phyloP scores from a whole-genome alignment of 2,329 filamentous ascomycete species.

The Monascus ruber region DNA sequence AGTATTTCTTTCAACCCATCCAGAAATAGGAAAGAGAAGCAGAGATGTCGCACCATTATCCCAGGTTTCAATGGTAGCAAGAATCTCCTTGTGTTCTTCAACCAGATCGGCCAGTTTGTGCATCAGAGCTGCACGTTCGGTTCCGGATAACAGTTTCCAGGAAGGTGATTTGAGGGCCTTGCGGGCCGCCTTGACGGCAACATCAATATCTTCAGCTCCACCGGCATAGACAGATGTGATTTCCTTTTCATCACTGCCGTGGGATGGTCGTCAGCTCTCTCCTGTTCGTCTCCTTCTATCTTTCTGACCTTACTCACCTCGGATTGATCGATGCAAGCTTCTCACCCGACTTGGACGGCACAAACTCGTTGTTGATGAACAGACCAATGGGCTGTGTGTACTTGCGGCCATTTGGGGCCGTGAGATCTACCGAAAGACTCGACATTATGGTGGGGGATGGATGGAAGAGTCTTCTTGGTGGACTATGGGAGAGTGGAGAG shows the following conservation, averaged over 20 bases:
- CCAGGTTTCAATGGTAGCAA: constrained; percentile 17
- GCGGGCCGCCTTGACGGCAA: constrained; percentile 55
- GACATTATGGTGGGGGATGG: constrained; percentile 22
- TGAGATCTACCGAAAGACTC: constrained; percentile 44
- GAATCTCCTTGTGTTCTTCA: constrained; percentile 14
- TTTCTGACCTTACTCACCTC: constrained; percentile 26
- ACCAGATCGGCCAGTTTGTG: constrained; percentile 17
- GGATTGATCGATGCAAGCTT: constrained; percentile 60
- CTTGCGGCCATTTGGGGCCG: constrained; percentile 62
- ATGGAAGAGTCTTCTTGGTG: constrained; percentile 12
- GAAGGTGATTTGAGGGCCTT: constrained; percentile 54
- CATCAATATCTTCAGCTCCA: constrained; percentile 53
- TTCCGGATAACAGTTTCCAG: constrained; percentile 52
- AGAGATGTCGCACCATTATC: constrained; percentile 9
- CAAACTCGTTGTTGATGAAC: constrained; percentile 75
- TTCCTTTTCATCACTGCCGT: constrained; percentile 47
- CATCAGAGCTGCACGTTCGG: constrained; percentile 13
- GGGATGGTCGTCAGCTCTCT: neutral
- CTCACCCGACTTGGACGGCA: constrained; percentile 52
- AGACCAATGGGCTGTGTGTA: constrained; percentile 65
- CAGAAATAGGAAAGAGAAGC: neutral
- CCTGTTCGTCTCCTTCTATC: neutral
- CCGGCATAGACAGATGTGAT: constrained; percentile 59
- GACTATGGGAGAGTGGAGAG: constrained; percentile 4
- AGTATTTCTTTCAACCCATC: neutral